Conservation (phyloP, 495 filamentous ascomycete species). For the Aspergillus haitiensis region DNA sequence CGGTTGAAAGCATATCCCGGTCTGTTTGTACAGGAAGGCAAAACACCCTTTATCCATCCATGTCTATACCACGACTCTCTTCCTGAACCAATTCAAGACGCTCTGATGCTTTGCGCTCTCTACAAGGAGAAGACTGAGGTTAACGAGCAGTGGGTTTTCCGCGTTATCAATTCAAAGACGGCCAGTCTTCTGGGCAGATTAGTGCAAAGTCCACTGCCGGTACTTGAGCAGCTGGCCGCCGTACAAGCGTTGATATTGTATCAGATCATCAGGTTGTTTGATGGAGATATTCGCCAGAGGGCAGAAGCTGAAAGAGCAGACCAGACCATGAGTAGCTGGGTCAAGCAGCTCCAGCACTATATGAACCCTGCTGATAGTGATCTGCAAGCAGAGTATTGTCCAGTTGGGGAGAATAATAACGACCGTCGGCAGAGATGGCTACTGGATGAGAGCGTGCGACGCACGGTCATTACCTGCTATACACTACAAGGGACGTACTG, state of each 20-base stretch:
- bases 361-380: background rate
- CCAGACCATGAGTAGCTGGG: background rate
- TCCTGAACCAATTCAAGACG: background rate
- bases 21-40: background rate
- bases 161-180: background rate
- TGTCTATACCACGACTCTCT: background rate
- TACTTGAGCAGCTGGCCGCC: background rate
- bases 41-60: background rate
- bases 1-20: background rate
- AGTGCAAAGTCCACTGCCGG: background rate
- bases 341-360: background rate
- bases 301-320: background rate
- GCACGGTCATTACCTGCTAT: background rate
- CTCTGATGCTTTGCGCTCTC: background rate
- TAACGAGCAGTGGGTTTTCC: background rate
- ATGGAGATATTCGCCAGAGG: background rate
- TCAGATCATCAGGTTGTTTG: background rate
- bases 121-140: background rate
- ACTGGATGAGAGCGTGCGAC: background rate
- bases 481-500: background rate
- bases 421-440: background rate
- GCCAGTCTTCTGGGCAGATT: no score
- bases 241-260: background rate
- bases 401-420: background rate
- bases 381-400: background rate